phyloP scores from a whole-genome alignment of 495 filamentous ascomycete species.

The Aspergillus egyptiacus region DNA sequence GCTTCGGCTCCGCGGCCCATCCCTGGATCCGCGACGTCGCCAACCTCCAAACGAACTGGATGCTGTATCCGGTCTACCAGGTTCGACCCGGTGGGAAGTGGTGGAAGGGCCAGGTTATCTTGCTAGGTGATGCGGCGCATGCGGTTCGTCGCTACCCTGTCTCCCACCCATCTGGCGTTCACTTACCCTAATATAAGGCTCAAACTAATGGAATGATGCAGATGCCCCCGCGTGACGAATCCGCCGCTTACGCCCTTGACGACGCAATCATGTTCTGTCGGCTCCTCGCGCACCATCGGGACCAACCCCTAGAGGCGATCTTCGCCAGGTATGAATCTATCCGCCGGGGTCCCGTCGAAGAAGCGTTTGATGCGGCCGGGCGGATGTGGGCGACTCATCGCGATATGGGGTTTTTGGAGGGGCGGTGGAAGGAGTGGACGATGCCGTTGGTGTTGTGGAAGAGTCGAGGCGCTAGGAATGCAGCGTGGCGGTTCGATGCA shows the following conservation, averaged over 20 bases:
- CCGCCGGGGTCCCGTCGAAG: constrained; percentile 44
- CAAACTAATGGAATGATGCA: constrained; percentile 18
- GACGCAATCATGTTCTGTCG: constrained; percentile 54
- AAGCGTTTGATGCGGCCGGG: constrained; percentile 46
- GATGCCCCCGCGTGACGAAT: constrained; percentile 60
- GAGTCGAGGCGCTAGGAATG: constrained; percentile 24
- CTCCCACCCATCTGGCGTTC: background rate
- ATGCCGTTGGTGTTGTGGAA: constrained; percentile 31
- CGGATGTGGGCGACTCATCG: constrained; percentile 40
- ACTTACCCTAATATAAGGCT: background rate
- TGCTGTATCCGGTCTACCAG: constrained; percentile 56
- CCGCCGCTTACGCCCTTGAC: constrained; percentile 55
- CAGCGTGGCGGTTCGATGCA: constrained; percentile 41
- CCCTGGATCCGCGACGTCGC: constrained; percentile 47
- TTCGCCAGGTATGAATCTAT: constrained; percentile 50
- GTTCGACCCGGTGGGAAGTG: constrained; percentile 46
- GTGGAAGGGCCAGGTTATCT: constrained; percentile 43
- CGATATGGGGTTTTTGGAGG: constrained; percentile 36
- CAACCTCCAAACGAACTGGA: constrained; percentile 43
- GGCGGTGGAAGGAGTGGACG: constrained; percentile 35
- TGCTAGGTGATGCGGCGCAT: constrained; percentile 56
- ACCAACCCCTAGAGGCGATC: constrained; percentile 33
- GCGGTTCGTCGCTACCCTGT: constrained; percentile 30
- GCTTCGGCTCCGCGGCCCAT: constrained; percentile 41
- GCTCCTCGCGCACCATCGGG: constrained; percentile 34